A percentile compares a stretch with the other conserved stretches of the same genome.
phyloP scores from a whole-genome alignment of 2,329 filamentous ascomycete species.

The Chaetothyriales sp. region DNA sequence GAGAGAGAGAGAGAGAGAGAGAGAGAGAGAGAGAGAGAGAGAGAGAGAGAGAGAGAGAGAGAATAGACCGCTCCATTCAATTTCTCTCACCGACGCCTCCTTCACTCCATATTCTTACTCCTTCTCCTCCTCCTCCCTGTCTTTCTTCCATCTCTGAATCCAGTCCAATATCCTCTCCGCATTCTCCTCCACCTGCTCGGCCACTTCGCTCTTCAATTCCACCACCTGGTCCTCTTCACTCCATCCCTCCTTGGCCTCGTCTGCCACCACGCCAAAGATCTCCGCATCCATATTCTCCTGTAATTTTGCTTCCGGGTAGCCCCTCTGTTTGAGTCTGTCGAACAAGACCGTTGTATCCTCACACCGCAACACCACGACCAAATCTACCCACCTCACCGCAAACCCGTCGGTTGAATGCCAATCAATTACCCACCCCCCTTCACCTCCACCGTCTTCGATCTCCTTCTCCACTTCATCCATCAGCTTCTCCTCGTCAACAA shows the following conservation, averaged over 20 bases:
- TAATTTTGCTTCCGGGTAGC: slow-evolving; percentile 72
- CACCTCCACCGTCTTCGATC: slow-evolving; percentile 33
- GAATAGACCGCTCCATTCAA: slow-evolving; percentile 4
- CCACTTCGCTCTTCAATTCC: slow-evolving; percentile 66
- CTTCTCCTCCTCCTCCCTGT: slow-evolving; percentile 19
- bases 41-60: too few relatives aligned
- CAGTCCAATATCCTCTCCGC: slow-evolving; percentile 69
- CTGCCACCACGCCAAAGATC: slow-evolving; percentile 87
- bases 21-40: too few relatives aligned
- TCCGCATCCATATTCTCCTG: slow-evolving; percentile 95
- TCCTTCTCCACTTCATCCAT: slow-evolving; percentile 81
- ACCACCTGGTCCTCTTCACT: slow-evolving; percentile 68
- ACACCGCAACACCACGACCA: slow-evolving; percentile 73
- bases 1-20: too few relatives aligned
- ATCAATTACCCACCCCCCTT: slow-evolving; percentile 79
- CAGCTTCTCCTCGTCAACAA: slow-evolving; percentile 94
- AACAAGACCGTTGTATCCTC: slow-evolving; percentile 68
- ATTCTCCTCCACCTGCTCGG: slow-evolving; percentile 78
- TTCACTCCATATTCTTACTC: background rate
- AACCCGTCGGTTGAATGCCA: slow-evolving; percentile 98
- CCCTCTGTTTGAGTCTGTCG: slow-evolving; percentile 59
- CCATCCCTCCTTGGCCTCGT: slow-evolving; percentile 79
- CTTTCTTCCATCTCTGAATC: slow-evolving; percentile 66
- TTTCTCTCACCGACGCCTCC: background rate
- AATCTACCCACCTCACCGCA: slow-evolving; percentile 81